Base-by-base conservation (phyloP, 805 yeast species). In the Candida easanensis region DNA sequence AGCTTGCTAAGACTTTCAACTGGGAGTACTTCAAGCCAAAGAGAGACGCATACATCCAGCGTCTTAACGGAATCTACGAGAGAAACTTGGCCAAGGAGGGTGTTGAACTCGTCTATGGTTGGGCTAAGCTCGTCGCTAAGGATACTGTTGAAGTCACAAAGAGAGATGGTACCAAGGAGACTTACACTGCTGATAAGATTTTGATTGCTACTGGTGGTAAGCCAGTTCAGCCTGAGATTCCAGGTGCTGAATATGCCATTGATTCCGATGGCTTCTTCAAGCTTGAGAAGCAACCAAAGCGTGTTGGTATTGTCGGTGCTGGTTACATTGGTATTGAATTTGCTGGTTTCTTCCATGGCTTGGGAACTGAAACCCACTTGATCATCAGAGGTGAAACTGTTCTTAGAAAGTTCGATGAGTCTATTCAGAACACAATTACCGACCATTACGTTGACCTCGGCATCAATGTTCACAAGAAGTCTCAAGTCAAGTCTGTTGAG, bases 301-400 rank as follows among this genome's bases (percentile, higher is more conserved):
- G 82, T 38, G 98, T 91, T 22, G 98, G 95, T 2, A 75, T 93
- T 48, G 96, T 93, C 11, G 99, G 99, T 56, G 97, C 97, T 30
- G 99, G 99, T 34, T 93, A 93, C 69, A 93, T 93, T 62, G 98
- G 96, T 45, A 84, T 89, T 37, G 99, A 93, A 70, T 76, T 93
- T 39, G 85, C 97, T 6, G 99, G 99, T 50, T 89, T 93, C 35
- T 91, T 93, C 79, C 76, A 86, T 52, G 88, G 88, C 19, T 74
- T 93, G 49, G 96, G 95, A 15, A 63, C 91, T 14, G 88, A 91
- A 53, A 84, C 96, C 36, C 91, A 87, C 63, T 64, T 93, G 64
- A 77, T 91, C 48, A 86, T 91, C 50, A 82, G 99, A 71, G 95
- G 95, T 52, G 91, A 90, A 46, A 84, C 90, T 2, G 90, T 93